phyloP scores from a whole-genome alignment of 2,329 filamentous ascomycete species.

The Eutypa lata region DNA sequence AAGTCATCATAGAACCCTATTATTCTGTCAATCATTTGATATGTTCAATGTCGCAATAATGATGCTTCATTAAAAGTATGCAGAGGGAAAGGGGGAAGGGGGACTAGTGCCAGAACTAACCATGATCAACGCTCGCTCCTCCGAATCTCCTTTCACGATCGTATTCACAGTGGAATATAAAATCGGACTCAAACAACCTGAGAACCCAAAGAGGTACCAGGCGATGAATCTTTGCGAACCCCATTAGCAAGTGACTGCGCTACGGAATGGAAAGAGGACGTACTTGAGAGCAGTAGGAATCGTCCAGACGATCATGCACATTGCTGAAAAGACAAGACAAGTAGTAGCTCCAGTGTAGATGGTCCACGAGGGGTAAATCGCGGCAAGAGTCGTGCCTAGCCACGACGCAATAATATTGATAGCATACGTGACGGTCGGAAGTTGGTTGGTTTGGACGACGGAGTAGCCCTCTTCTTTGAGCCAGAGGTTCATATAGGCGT shows the following conservation, averaged over 20 bases:
- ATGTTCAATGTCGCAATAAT: neutral
- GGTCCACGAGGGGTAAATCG: constrained; percentile 47
- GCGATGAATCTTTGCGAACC: constrained; percentile 33
- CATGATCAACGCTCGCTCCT: constrained; percentile 38
- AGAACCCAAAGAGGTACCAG: constrained; percentile 38
- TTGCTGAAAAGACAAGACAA: constrained; percentile 39
- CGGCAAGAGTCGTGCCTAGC: constrained; percentile 46
- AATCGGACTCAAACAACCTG: constrained; percentile 38
- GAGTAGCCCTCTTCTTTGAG: constrained; percentile 47
- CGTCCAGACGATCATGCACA: constrained; percentile 46
- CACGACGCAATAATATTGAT: constrained; percentile 46
- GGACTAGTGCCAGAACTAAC: constrained; percentile 21
- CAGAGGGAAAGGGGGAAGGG: too few species aligned
- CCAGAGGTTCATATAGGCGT: constrained; percentile 50
- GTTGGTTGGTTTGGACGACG: constrained; percentile 45
- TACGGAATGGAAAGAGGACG: constrained; percentile 5
- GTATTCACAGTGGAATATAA: constrained; percentile 42
- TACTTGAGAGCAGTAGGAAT: constrained; percentile 47
- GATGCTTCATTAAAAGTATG: too few species aligned
- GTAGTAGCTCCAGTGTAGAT: constrained; percentile 41
- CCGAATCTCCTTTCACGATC: constrained; percentile 36
- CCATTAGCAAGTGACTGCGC: neutral
- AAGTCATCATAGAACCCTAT: constrained; percentile 43
- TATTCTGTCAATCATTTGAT: neutral
- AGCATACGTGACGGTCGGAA: constrained; percentile 46